Base-by-base conservation (phyloP, 2,329 filamentous ascomycete species). In the Leptographium radiaticola region DNA sequence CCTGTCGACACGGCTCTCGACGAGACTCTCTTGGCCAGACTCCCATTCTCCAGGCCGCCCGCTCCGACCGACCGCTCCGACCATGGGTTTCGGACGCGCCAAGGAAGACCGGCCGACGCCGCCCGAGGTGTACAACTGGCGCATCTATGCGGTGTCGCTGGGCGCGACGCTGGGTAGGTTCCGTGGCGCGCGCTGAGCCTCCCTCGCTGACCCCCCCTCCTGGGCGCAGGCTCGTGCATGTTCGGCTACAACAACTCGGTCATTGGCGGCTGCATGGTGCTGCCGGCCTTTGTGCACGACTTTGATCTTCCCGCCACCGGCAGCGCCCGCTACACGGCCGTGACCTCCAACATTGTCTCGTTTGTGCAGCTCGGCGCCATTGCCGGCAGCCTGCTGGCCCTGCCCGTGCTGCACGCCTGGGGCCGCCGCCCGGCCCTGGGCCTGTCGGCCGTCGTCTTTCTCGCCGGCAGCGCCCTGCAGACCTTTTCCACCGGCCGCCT, bases 31-130 rank as follows among this genome's bases (percentile, higher is more conserved):
- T n/a, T n/a, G n/a, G n/a, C n/a, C n/a, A n/a, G n/a, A n/a, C n/a
- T n/a, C n/a, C n/a, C n/a, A n/a, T n/a, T n/a, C n/a, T n/a, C n/a
- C n/a, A n/a, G n/a, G n/a, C n/a, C n/a, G n/a, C n/a, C n/a, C n/a
- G n/a, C n/a, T n/a, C n/a, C n/a, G n/a, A 16, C 13, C 38, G 13
- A 16, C 13, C 13, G 38, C 6, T 39, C 18, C 7, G 10, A 50
- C 6, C 20, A 50, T 50, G 48, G 48, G 38, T 8, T 42, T 50
- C 30, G 48, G 48, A 33, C 48, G 48, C 1, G 48, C 48, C 36
- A 42, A 50, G 16, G 48, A 50, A 42, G 48, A 50, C 38, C 36
- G 48, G 48, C 48, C 48, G 10, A 50, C 48, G 48, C 48, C 48
- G 20, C 48, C 48, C 6, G 12, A 50, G 38, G 48, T 50, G 16